Conservation (phyloP, 805 yeast species). For the Metschnikowia gruessii region DNA sequence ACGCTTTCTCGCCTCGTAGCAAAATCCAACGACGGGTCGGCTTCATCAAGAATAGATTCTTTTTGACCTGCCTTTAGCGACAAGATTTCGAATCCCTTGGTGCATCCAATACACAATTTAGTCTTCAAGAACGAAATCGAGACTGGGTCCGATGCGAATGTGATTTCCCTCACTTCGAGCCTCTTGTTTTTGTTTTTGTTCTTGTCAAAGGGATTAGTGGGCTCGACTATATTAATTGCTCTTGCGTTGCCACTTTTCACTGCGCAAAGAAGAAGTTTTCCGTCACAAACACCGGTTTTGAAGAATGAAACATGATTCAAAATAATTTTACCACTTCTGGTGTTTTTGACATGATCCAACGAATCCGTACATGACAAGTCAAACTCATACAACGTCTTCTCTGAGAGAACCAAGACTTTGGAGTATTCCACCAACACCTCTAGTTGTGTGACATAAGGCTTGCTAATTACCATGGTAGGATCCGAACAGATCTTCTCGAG, state of each 20-base stretch:
- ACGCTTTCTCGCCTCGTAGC: conserved; percentile 75
- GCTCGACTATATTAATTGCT: conserved; percentile 82
- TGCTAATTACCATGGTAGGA: conserved; percentile 73
- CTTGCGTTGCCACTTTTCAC: conserved; percentile 81
- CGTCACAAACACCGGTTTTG: conserved; percentile 90
- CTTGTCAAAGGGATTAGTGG: conserved; percentile 70
- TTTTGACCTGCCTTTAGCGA: conserved; percentile 79
- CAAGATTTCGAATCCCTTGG: conserved; percentile 94
- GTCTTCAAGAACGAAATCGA: conserved; percentile 87
- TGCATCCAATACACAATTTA: conserved; percentile 90
- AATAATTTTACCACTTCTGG: conserved; percentile 69
- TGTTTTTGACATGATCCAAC: conserved; percentile 47
- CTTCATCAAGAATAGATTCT: conserved; percentile 93
- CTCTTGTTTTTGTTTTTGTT: conserved; percentile 62
- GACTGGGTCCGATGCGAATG: conserved; percentile 84
- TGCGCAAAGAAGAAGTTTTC: conserved; percentile 83
- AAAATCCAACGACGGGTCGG: conserved; percentile 94
- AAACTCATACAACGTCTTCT: conserved; percentile 73
- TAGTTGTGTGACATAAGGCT: conserved; percentile 77
- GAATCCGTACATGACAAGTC: conserved; percentile 58
- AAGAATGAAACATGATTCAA: conserved; percentile 87
- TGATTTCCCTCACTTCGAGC: conserved; percentile 68
- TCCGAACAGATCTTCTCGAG: conserved; percentile 55
- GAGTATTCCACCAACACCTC: conserved; percentile 92
- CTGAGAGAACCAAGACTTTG: conserved; percentile 74